A percentile compares a stretch with the other conserved stretches of the same genome.
Conservation (phyloP, 202 grass and related monocot genomes). For the Digitaria exilis region DNA sequence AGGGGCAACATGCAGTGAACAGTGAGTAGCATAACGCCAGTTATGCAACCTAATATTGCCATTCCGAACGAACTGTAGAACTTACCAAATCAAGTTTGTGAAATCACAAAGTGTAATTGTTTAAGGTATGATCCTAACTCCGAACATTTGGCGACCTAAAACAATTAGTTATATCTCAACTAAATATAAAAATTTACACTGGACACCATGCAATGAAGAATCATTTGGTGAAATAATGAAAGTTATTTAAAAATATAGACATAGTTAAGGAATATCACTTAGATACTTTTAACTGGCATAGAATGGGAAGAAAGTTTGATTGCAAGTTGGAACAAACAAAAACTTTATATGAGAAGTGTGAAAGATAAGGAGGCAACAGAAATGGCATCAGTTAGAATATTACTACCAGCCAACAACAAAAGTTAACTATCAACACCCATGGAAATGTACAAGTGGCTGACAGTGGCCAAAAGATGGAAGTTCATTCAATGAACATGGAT, state of each 20-base stretch:
- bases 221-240: not conserved
- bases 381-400: no score
- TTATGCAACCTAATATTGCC: not conserved
- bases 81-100: not conserved
- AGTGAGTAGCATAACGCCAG: not conserved
- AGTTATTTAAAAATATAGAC: not conserved
- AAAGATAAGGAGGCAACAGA: no score
- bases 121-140: slow-evolving; percentile 4
- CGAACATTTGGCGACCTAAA: no score
- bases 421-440: not conserved
- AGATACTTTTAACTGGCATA: not conserved
- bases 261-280: slow-evolving; percentile 6
- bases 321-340: not conserved
- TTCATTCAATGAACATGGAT: no score
- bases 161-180: slow-evolving; percentile 17
- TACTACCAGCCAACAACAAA: not conserved
- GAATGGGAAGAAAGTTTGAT: not conserved
- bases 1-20: not conserved
- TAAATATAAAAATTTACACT: not conserved
- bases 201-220: not conserved
- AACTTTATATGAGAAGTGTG: not conserved
- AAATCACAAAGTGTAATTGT: not conserved
- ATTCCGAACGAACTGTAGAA: not conserved
- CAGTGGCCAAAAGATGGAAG: no score
- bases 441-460: not conserved